Evolutionary conservation across 2,329 filamentous ascomycete genomes (phyloP).

Genomic region (Pseudocercospora fijiensis): DNA sequence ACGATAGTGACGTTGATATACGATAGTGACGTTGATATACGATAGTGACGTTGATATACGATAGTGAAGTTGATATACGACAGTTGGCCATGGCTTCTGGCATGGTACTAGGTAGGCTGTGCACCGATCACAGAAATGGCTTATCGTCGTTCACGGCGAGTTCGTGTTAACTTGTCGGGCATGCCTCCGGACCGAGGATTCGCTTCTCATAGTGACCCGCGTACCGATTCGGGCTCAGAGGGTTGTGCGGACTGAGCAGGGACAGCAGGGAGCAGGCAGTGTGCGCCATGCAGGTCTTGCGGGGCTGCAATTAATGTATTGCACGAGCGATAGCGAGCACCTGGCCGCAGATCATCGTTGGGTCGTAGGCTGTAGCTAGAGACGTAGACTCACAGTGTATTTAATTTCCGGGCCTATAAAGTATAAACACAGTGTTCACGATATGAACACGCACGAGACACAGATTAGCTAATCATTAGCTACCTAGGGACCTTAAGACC

Average conservation of each 20-base stretch:
- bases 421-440: no score
- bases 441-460: no score
- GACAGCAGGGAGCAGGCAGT: no score
- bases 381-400: no score
- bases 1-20: not conserved
- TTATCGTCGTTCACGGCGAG: not conserved
- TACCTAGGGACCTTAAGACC: no score
- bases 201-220: not conserved
- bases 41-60: not conserved
- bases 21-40: not conserved
- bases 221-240: slow-evolving; percentile 1
- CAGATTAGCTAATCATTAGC: no score
- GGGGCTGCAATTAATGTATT: slow-evolving; percentile 5
- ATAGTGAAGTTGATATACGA: not conserved
- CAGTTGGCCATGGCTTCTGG: not conserved
- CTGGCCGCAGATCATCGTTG: not conserved
- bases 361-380: not conserved
- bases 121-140: not conserved
- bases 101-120: not conserved
- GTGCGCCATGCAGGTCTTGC: not conserved
- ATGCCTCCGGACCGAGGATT: not conserved
- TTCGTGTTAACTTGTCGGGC: not conserved
- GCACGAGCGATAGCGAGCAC: not conserved
- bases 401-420: no score
- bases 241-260: not conserved